These are phyloP conservation scores for Myxozyma melibiosi DNA, from an alignment of 805 yeast species.

Conservation along the genomic window DNA sequence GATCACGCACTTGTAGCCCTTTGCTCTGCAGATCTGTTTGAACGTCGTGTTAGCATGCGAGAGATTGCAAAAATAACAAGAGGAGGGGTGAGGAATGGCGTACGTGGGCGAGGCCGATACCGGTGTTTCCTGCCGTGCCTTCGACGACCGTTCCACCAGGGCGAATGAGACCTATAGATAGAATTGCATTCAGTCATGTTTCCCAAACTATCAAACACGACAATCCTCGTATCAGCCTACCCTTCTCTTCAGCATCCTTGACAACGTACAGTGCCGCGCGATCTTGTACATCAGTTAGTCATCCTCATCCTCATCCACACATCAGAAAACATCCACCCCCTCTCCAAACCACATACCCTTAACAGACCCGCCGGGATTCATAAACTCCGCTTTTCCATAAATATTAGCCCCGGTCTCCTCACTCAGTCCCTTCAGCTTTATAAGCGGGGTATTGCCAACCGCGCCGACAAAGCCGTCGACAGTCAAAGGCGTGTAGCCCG, in stretches of 20 bases:
- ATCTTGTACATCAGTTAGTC: slow-evolving; percentile 46
- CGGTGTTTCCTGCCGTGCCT: slow-evolving; percentile 97
- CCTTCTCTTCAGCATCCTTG: slow-evolving; percentile 73
- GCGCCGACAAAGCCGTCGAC: slow-evolving; percentile 79
- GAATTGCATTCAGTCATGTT: not conserved
- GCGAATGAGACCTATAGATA: slow-evolving; percentile 49
- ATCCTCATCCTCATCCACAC: not conserved
- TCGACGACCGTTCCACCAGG: slow-evolving; percentile 89
- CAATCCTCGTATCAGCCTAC: slow-evolving; percentile 36
- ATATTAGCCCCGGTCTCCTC: slow-evolving; percentile 67
- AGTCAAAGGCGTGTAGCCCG: slow-evolving; percentile 59
- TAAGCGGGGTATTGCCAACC: slow-evolving; percentile 89
- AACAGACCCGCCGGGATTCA: slow-evolving; percentile 93
- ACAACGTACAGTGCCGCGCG: slow-evolving; percentile 81
- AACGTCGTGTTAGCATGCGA: not conserved
- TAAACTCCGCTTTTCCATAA: slow-evolving; percentile 87
- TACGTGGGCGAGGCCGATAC: slow-evolving; percentile 79
- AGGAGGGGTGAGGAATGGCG: not conserved
- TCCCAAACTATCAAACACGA: not conserved
- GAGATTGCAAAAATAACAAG: not conserved
- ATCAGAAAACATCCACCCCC: not conserved
- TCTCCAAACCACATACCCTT: slow-evolving; percentile 44
- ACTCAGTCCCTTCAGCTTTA: slow-evolving; percentile 61
- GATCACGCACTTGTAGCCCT: slow-evolving; percentile 81
- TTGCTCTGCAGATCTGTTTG: slow-evolving; percentile 62